These are phyloP conservation scores for Phaeodactylum tricornutum DNA, from an alignment of 108 stramenopile genomes.

Conservation along the genomic window DNA sequence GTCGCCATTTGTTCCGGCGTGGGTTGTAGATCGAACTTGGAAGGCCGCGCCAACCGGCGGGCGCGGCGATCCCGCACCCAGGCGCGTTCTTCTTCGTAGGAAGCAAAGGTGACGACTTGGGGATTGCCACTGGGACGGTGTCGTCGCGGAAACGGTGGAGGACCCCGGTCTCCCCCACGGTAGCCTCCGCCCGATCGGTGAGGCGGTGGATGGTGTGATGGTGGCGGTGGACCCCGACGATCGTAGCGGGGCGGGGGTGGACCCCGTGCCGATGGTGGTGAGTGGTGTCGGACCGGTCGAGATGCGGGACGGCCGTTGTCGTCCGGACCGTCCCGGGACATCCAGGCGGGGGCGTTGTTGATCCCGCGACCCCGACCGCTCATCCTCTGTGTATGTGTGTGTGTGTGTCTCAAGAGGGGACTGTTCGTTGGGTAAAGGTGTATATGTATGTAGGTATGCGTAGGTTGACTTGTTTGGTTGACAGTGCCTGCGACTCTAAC, in stretches of 20 bases:
- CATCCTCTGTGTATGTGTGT: no score
- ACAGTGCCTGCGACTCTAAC: no score
- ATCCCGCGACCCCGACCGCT: constrained; percentile 42
- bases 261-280: constrained; percentile 3
- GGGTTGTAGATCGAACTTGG: constrained; percentile 65
- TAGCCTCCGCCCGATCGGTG: constrained; percentile 2
- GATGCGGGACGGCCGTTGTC: no score
- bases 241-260: constrained; percentile 2
- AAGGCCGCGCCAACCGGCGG: constrained; percentile 47
- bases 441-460: no score
- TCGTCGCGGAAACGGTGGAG: constrained; percentile 5
- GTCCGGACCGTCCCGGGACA: constrained; percentile 21
- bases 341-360: constrained; percentile 47
- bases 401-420: no score
- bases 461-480: no score
- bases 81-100: constrained; percentile 71
- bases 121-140: constrained; percentile 17
- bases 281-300: neutral
- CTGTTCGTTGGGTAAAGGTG: no score
- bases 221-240: constrained; percentile 6
- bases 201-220: no score
- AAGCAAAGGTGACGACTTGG: constrained; percentile 30
- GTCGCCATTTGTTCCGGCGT: constrained; percentile 12
- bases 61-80: constrained; percentile 77
- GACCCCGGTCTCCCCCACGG: constrained; percentile 3